A percentile compares a stretch with the other conserved stretches of the same genome.
Conservation (phyloP, 2,329 filamentous ascomycete genomes). For the Sporothrix mexicana region DNA sequence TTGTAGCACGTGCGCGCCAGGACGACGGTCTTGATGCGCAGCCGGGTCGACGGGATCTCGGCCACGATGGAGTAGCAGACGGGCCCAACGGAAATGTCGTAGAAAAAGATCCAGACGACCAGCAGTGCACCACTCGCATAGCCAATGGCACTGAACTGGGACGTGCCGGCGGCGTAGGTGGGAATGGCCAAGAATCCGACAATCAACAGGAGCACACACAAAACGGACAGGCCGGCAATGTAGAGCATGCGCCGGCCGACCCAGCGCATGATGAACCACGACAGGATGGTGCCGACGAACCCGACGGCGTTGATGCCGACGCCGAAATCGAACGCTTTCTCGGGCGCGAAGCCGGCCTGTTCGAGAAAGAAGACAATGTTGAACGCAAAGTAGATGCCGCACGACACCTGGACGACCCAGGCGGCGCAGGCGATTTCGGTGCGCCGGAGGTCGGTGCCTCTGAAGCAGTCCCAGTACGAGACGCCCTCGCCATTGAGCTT, state of each 20-base stretch:
- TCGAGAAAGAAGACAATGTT: conserved; percentile 40
- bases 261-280: conserved; percentile 36
- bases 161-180: not conserved
- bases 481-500: conserved; percentile 39
- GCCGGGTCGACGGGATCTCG: conserved; percentile 45
- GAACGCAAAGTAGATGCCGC: conserved; percentile 47
- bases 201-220: conserved; percentile 34
- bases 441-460: conserved; percentile 51
- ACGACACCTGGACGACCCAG: conserved; percentile 42
- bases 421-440: conserved; percentile 53
- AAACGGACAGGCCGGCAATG: conserved; percentile 30
- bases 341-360: conserved; percentile 42
- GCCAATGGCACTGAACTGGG: conserved; percentile 15
- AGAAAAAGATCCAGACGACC: conserved; percentile 37
- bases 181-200: conserved; percentile 38
- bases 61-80: conserved; percentile 46
- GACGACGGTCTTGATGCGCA: conserved; percentile 46
- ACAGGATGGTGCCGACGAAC: conserved; percentile 33
- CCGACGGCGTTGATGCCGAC: conserved; percentile 45
- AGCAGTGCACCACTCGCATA: conserved; percentile 30
- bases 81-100: conserved; percentile 49
- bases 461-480: conserved; percentile 56
- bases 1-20: conserved; percentile 44
- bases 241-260: conserved; percentile 37
- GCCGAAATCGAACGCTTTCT: conserved; percentile 44